Percentiles rank a stretch among this genome's conserved stretches.
phyloP scores from a whole-genome alignment of 345 rosid species.

The Cardamine occulta region DNA sequence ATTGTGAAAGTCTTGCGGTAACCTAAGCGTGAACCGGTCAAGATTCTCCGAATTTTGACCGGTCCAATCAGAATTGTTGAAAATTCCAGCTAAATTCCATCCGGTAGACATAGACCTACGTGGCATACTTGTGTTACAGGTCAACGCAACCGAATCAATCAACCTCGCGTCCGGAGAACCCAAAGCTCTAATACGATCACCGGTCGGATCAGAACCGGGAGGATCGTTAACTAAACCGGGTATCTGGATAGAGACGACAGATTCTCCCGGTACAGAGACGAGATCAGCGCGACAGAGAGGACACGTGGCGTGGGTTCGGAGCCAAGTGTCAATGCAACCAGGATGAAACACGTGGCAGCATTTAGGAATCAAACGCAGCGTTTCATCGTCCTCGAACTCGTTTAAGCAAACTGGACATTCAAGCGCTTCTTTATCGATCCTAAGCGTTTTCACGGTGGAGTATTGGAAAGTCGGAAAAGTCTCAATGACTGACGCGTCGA shows the following conservation, averaged over 20 bases:
- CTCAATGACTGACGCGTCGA: slow-evolving; percentile 61
- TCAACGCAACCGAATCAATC: slow-evolving; percentile 37
- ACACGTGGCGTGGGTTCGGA: slow-evolving; percentile 68
- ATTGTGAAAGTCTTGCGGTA: slow-evolving; percentile 64
- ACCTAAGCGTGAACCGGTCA: slow-evolving; percentile 73
- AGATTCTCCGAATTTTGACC: slow-evolving; percentile 61
- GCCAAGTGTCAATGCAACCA: slow-evolving; percentile 83
- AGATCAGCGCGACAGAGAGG: slow-evolving; percentile 89
- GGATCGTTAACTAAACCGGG: slow-evolving; percentile 31
- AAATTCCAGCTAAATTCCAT: slow-evolving; percentile 55
- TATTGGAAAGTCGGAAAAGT: slow-evolving; percentile 72
- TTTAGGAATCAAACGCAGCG: slow-evolving; percentile 80
- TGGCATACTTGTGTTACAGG: slow-evolving; percentile 46
- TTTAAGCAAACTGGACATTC: slow-evolving; percentile 90
- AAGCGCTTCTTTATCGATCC: slow-evolving; percentile 59
- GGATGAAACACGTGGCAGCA: slow-evolving; percentile 88
- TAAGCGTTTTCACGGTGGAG: slow-evolving; percentile 64
- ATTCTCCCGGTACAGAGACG: slow-evolving; percentile 59
- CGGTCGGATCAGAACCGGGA: slow-evolving; percentile 8
- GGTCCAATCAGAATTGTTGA: slow-evolving; percentile 63
- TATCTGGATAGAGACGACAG: slow-evolving; percentile 17
- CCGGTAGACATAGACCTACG: slow-evolving; percentile 69
- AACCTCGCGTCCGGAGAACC: slow-evolving; percentile 40
- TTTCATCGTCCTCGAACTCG: slow-evolving; percentile 81
- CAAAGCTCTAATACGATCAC: slow-evolving; percentile 22